These are phyloP conservation scores for Lachnellula suecica DNA, from an alignment of 2,329 filamentous ascomycete genomes.

Conservation along the genomic window DNA sequence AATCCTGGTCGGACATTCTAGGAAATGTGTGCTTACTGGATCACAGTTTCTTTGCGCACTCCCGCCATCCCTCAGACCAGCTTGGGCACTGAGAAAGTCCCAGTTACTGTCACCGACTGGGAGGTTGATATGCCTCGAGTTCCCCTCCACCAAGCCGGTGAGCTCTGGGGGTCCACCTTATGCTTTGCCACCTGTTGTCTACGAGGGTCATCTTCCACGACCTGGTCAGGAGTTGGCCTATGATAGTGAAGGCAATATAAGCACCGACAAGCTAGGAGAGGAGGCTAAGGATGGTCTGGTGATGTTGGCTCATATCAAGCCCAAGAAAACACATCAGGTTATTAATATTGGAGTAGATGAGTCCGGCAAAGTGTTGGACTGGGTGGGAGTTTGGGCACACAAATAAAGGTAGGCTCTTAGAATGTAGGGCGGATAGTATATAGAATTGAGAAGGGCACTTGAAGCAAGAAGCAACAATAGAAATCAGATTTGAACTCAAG, in stretches of 20 bases:
- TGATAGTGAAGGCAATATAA: conserved; percentile 50
- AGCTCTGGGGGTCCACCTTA: conserved; percentile 70
- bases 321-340: conserved; percentile 45
- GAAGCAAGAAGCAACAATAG: too few species aligned
- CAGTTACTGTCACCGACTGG: conserved; percentile 50
- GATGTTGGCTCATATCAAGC: conserved; percentile 50
- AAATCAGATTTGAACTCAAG: too few species aligned
- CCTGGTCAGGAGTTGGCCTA: conserved; percentile 70
- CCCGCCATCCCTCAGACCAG: conserved; percentile 49
- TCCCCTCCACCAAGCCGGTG: conserved; percentile 70
- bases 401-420: too few species aligned
- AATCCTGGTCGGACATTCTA: neutral
- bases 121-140: conserved; percentile 69
- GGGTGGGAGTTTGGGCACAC: conserved; percentile 58
- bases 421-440: too few species aligned
- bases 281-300: conserved; percentile 39
- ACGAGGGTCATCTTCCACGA: conserved; percentile 67
- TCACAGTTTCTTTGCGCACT: conserved; percentile 62
- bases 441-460: too few species aligned
- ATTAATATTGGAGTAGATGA: conserved; percentile 41
- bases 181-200: conserved; percentile 66
- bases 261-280: conserved; percentile 44
- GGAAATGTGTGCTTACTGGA: conserved; percentile 9
- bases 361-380: conserved; percentile 49
- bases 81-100: conserved; percentile 53